These are phyloP conservation scores for Globisporangium irregulare DNA, from an alignment of 352 stramenopile genomes.

Conservation along the genomic window DNA sequence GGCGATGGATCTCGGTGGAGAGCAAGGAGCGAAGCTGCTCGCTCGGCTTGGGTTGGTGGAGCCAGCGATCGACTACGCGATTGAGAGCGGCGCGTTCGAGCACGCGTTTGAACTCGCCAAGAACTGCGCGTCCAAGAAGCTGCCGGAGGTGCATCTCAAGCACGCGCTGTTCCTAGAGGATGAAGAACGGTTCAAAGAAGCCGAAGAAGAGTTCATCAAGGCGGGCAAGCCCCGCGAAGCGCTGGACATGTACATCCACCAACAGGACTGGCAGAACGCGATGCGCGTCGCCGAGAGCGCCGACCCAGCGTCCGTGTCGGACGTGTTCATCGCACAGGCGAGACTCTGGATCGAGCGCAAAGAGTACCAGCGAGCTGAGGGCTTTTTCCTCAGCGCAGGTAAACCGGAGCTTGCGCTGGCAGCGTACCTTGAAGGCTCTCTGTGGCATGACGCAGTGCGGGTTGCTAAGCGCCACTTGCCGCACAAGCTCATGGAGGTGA, in stretches of 20 bases:
- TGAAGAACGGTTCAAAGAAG: constrained; percentile 92
- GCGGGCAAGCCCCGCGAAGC: constrained; percentile 91
- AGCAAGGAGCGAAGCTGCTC: constrained; percentile 90
- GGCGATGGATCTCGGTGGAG: constrained; percentile 88
- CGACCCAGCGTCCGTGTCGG: constrained; percentile 83
- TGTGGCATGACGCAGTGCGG: constrained; percentile 89
- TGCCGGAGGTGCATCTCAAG: constrained; percentile 92
- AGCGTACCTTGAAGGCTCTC: constrained; percentile 77
- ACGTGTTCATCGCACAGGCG: constrained; percentile 92
- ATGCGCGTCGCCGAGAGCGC: constrained; percentile 91
- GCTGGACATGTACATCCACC: constrained; percentile 96
- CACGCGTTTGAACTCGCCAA: constrained; percentile 91
- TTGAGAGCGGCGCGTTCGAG: constrained; percentile 91
- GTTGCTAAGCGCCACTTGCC: constrained; percentile 90
- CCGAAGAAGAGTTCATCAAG: constrained; percentile 91
- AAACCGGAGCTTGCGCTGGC: constrained; percentile 90
- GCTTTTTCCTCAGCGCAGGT: constrained; percentile 89
- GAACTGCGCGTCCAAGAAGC: constrained; percentile 81
- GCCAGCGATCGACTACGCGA: constrained; percentile 92
- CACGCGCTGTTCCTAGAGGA: constrained; percentile 93
- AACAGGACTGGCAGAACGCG: constrained; percentile 91
- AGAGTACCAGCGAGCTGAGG: constrained; percentile 81
- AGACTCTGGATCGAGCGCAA: constrained; percentile 82
- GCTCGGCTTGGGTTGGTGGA: constrained; percentile 91
- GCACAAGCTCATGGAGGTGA: constrained; percentile 91